Evolutionary conservation across 306 rosid species (phyloP), one percentile per base, ranked within the genome.

Genomic region (Cucurbita moschata): DNA sequence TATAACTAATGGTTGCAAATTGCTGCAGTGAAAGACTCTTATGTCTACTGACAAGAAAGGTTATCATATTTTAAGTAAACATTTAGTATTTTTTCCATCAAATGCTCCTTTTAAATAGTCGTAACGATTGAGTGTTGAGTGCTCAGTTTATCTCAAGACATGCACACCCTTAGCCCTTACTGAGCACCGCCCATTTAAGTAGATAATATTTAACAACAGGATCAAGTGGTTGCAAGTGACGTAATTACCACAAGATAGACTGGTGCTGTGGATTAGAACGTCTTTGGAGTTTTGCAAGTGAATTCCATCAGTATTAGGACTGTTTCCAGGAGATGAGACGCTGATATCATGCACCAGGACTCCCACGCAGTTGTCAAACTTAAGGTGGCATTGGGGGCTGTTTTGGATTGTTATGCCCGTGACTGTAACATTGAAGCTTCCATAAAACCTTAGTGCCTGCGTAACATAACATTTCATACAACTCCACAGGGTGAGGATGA

Each of bases 241-340:
- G 58, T 35, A 55, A 54, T 54, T 92, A 96, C 99, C 99, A 10
- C 99, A 94, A 43, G 91, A 91, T 46, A 94, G 80, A 59, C 47
- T 78, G 82, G 83, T 80, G 86, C 85, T 74, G 64, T 91, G 83
- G 78, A 94, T 94, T 68, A 91, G 83, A 16, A 89, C 99, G 69
- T 88, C 85, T 74, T 78, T 85, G 83, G 99, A 91, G 84, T 91
- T 86, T 83, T 94, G 99, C 21, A 94, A 88, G 85, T 94, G 99
- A 85, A 94, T 89, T 74, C 97, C 99, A 73, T 94, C 99, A 0
- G 99, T 94, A 80, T 94, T 91, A 39, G 91, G 97, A 61, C 99
- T 94, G 67, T 89, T 82, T 26, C 90, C 97, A 3, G 99, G 99
- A 30, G 99, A 94, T 19, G 96, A 87, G 67, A 94, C 61, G 71